Conservation (phyloP, 2,329 filamentous ascomycete genomes). For the Verticillium albo-atrum region DNA sequence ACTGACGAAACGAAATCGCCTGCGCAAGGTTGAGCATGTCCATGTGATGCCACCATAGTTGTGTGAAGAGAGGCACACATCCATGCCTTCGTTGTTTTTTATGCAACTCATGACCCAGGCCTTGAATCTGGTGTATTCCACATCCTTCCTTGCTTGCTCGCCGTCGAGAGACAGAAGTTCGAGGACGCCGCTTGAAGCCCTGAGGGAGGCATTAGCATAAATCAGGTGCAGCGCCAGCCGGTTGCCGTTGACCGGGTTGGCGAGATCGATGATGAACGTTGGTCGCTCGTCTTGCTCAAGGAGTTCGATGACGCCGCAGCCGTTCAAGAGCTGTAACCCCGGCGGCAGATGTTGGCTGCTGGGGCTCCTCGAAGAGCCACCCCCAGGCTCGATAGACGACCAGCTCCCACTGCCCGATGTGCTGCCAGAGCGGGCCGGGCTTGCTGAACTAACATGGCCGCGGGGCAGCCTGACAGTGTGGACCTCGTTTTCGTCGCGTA, state of each 20-base stretch:
- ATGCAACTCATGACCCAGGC: constrained; percentile 59
- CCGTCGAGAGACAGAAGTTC: constrained; percentile 51
- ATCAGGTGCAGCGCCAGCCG: constrained; percentile 54
- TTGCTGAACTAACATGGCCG: constrained; percentile 45
- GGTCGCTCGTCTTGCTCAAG: constrained; percentile 73
- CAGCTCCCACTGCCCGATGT: constrained; percentile 41
- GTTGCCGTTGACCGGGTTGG: constrained; percentile 49
- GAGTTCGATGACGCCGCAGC: constrained; percentile 65
- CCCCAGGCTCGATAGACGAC: constrained; percentile 49
- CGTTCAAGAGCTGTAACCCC: constrained; percentile 52
- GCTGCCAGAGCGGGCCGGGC: constrained; percentile 42
- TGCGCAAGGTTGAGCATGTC: constrained; percentile 66
- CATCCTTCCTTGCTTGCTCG: constrained; percentile 31
- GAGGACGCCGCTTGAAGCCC: constrained; percentile 49
- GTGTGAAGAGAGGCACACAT: constrained; percentile 46
- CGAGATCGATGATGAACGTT: constrained; percentile 69
- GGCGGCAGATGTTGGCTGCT: constrained; percentile 44
- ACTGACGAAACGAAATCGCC: constrained; percentile 64
- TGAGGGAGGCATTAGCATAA: constrained; percentile 65
- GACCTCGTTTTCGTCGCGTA: constrained; percentile 37
- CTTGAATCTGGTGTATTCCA: constrained; percentile 61
- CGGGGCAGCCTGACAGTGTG: constrained; percentile 53
- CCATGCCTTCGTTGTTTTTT: constrained; percentile 46
- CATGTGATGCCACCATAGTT: constrained; percentile 63
- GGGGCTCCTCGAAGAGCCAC: constrained; percentile 42